phyloP scores from a whole-genome alignment of 192 early-diverging fungal genomes.

The Coemansia sp. region DNA sequence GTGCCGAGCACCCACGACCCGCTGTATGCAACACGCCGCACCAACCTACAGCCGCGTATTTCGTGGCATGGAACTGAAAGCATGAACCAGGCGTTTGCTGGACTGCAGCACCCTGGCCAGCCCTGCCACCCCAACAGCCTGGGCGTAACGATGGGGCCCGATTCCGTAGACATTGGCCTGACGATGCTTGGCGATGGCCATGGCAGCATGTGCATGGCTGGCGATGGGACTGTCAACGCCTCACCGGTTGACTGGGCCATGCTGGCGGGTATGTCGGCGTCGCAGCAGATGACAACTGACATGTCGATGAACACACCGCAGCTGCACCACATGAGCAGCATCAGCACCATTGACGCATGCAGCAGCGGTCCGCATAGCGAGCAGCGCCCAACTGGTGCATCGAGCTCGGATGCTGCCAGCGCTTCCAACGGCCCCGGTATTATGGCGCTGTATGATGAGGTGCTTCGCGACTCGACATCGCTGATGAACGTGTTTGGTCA shows the following conservation, averaged over 20 bases:
- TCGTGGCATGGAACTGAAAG: conserved; percentile 53
- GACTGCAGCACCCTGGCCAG: conserved; percentile 26
- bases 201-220: conserved; percentile 19
- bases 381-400: conserved; percentile 19
- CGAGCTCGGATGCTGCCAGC: conserved; percentile 10
- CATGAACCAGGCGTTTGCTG: conserved; percentile 39
- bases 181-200: conserved; percentile 37
- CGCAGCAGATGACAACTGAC: conserved; percentile 18
- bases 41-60: conserved; percentile 34
- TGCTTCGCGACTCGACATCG: conserved; percentile 50
- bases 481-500: conserved; percentile 53
- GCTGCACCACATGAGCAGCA: conserved; percentile 41
- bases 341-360: conserved; percentile 23
- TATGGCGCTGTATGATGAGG: conserved; percentile 49
- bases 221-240: conserved; percentile 16
- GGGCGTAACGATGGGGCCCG: conserved; percentile 36
- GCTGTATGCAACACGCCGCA: conserved; percentile 29
- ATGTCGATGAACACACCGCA: conserved; percentile 21
- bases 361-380: conserved; percentile 15
- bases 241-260: conserved; percentile 47
- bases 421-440: conserved; percentile 21
- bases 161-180: conserved; percentile 29
- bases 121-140: conserved; percentile 30
- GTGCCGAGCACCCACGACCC: conserved; percentile 15
- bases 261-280: conserved; percentile 41